Conservation (phyloP, 805 yeast species). For the Saturnispora halmiae region DNA sequence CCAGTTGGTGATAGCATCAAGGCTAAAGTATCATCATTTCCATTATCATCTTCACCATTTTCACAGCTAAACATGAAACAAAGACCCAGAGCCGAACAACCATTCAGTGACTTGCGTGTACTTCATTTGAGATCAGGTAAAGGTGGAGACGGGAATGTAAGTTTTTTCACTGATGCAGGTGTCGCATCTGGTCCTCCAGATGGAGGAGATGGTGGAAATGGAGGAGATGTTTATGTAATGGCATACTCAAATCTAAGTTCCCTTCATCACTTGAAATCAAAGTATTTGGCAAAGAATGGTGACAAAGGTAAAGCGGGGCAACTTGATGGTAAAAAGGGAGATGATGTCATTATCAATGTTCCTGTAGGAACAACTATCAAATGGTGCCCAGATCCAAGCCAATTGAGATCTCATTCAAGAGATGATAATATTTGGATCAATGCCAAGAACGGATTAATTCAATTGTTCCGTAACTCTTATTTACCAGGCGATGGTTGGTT, state of each 20-base stretch:
- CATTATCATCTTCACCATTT: conserved; percentile 32
- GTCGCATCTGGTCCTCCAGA: conserved; percentile 88
- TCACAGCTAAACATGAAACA: conserved; percentile 28
- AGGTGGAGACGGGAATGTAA: conserved; percentile 84
- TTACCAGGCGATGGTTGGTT: conserved; percentile 80
- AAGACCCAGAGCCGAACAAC: conserved; percentile 38
- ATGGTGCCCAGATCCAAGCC: conserved; percentile 73
- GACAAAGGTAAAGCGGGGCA: conserved; percentile 63
- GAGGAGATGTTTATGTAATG: conserved; percentile 79
- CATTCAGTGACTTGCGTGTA: conserved; percentile 57
- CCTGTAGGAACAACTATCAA: conserved; percentile 85
- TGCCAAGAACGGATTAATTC: conserved; percentile 32
- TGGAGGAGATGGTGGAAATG: conserved; percentile 98
- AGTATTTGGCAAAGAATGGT: conserved; percentile 69
- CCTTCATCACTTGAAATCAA: conserved; percentile 56
- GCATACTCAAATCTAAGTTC: conserved; percentile 68
- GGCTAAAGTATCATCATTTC: conserved; percentile 26
- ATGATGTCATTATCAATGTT: conserved; percentile 69
- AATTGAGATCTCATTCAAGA: conserved; percentile 24
- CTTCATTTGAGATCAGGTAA: conserved; percentile 63
- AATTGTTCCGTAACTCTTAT: conserved; percentile 54
- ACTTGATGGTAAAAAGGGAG: conserved; percentile 79
- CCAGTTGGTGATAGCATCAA: conserved; percentile 21
- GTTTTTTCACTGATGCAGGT: conserved; percentile 82
- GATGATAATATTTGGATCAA: conserved; percentile 11